phyloP scores from a whole-genome alignment of 768 basidiomycete species.

The Suillus lakei region DNA sequence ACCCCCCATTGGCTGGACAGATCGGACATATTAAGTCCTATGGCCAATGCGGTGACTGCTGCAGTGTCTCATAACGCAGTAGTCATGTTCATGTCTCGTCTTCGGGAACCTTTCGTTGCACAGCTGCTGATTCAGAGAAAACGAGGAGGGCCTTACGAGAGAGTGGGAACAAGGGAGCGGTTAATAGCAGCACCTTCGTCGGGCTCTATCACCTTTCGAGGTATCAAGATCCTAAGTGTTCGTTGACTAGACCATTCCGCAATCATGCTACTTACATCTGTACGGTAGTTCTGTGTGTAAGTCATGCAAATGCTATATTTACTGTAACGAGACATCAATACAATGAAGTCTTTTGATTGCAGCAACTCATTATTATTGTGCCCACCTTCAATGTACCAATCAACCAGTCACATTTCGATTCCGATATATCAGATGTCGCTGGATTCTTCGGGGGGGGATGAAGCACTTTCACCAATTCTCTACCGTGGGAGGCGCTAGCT shows the following conservation, averaged over 20 bases:
- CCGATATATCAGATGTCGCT: no score
- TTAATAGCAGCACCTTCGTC: background rate
- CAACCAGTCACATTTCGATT: no score
- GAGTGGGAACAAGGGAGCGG: slow-evolving; percentile 4
- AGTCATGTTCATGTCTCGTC: slow-evolving; percentile 3
- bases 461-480: no score
- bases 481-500: no score
- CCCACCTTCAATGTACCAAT: no score
- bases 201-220: background rate
- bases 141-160: background rate
- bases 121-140: slow-evolving; percentile 25
- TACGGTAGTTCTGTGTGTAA: background rate
- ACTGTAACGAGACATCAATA: background rate
- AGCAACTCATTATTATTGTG: no score
- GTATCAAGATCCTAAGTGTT: background rate
- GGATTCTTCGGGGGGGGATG: no score
- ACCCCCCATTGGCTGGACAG: background rate
- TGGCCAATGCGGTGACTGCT: background rate
- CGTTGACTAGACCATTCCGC: background rate
- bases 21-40: background rate
- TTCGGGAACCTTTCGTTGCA: slow-evolving; percentile 29
- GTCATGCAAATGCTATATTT: background rate
- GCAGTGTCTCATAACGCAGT: background rate
- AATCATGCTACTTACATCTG: background rate
- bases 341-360: no score